Evolutionary conservation across 139 green algal species (phyloP).

Genomic region (Chlamydomonas incerta): DNA sequence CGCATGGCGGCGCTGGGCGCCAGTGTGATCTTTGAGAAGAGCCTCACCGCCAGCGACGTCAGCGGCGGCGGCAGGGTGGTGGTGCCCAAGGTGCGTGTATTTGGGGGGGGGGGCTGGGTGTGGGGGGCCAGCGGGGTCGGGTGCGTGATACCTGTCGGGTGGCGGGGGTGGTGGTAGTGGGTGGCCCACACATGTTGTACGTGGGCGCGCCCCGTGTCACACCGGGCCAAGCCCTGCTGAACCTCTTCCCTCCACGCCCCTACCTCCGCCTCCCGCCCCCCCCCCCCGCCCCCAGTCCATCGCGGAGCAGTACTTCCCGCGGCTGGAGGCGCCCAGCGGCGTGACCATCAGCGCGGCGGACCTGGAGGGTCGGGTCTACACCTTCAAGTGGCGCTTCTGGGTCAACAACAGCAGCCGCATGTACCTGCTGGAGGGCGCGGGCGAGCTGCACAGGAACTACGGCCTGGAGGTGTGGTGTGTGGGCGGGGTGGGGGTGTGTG

Average conservation of each 20-base stretch:
- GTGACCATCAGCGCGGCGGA: constrained; percentile 63
- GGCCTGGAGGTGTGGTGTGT: constrained; percentile 54
- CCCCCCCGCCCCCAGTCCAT: constrained; percentile 53
- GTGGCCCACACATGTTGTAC: no score
- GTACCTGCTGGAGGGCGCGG: constrained; percentile 78
- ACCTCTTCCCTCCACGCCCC: not conserved
- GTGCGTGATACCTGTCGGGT: no score
- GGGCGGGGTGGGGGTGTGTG: not conserved
- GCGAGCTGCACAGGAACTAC: constrained; percentile 72
- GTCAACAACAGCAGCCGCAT: constrained; percentile 80
- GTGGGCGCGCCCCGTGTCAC: no score
- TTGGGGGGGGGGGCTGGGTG: no score
- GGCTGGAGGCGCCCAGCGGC: constrained; percentile 62
- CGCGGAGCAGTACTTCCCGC: constrained; percentile 71
- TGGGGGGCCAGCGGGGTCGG: no score
- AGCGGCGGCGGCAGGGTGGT: constrained; percentile 71
- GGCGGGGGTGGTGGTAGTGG: no score
- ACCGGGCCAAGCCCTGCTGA: no score
- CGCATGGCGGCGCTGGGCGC: constrained; percentile 59
- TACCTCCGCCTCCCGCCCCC: not conserved
- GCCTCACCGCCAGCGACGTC: constrained; percentile 70
- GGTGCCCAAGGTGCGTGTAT: constrained; percentile 71
- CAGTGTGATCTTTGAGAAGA: constrained; percentile 77
- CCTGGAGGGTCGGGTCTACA: constrained; percentile 64
- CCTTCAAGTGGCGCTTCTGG: constrained; percentile 76